A percentile compares a stretch with the other conserved stretches of the same genome.
Evolutionary conservation across 129 eudicot species (phyloP).

Genomic region (Artemisia annua): DNA sequence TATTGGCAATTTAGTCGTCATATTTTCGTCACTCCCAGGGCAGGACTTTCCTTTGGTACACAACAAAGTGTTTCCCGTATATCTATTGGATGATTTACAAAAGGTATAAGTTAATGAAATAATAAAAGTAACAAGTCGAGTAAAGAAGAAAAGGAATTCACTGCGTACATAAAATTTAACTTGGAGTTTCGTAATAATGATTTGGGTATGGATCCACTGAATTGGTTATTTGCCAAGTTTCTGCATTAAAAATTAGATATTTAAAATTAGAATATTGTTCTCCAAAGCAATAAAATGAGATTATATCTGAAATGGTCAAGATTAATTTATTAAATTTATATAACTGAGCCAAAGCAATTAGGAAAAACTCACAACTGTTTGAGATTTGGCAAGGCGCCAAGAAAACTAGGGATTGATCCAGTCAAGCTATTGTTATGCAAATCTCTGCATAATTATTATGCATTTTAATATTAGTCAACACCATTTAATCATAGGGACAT

Average conservation of each 20-base stretch:
- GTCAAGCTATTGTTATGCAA: slow-evolving; percentile 59
- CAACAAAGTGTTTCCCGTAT: slow-evolving; percentile 50
- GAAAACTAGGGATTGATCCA: slow-evolving; percentile 54
- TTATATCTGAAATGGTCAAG: too few relatives aligned
- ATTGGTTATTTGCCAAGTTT: slow-evolving; percentile 60
- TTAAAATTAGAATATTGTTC: neutral
- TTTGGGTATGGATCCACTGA: slow-evolving; percentile 59
- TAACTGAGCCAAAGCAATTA: neutral
- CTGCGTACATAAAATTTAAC: slow-evolving; percentile 44
- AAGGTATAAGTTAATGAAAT: neutral
- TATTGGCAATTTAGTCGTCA: slow-evolving; percentile 17
- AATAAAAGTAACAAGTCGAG: neutral
- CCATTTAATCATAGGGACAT: neutral
- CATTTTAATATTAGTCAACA: neutral
- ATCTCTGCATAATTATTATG: slow-evolving; percentile 42
- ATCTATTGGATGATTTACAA: slow-evolving; percentile 25
- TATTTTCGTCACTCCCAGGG: slow-evolving; percentile 8
- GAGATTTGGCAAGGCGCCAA: slow-evolving; percentile 60
- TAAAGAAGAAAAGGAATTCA: neutral
- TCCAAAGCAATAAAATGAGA: too few relatives aligned
- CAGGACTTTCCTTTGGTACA: slow-evolving; percentile 40
- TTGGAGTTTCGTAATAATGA: slow-evolving; percentile 47
- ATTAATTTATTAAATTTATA: neutral
- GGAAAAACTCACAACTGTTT: slow-evolving; percentile 49
- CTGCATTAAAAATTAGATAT: slow-evolving; percentile 14